Percentiles rank a stretch among this genome's conserved stretches.
These are phyloP conservation scores for Lentinus brumalis DNA, from an alignment of 768 basidiomycete species.

Conservation along the genomic window DNA sequence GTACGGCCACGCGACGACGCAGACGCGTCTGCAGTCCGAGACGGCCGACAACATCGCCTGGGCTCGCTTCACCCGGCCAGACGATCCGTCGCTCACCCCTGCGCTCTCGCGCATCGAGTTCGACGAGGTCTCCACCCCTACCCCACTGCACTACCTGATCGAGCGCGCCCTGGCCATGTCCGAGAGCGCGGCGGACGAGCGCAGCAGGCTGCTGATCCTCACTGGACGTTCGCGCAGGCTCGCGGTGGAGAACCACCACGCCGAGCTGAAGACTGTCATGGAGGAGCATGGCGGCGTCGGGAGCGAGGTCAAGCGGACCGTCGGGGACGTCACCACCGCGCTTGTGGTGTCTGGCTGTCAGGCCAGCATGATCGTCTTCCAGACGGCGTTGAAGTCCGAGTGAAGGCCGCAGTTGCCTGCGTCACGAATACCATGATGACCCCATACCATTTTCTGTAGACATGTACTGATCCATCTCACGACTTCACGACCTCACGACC, in stretches of 20 bases:
- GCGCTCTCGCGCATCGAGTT: slow-evolving; percentile 67
- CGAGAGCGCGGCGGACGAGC: slow-evolving; percentile 14
- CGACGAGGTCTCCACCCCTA: slow-evolving; percentile 51
- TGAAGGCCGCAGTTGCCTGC: not conserved
- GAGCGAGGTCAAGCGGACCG: slow-evolving; percentile 72
- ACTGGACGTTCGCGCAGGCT: slow-evolving; percentile 76
- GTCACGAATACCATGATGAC: not conserved
- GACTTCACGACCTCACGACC: too few species aligned
- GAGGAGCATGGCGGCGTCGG: slow-evolving; percentile 56
- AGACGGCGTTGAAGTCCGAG: slow-evolving; percentile 40
- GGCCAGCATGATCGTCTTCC: slow-evolving; percentile 67
- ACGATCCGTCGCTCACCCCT: slow-evolving; percentile 20
- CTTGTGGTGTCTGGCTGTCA: slow-evolving; percentile 65
- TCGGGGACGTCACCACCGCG: slow-evolving; percentile 83
- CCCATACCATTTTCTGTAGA: not conserved
- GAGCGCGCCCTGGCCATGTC: slow-evolving; percentile 39
- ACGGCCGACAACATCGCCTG: slow-evolving; percentile 84
- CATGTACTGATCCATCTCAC: not conserved
- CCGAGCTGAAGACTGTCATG: slow-evolving; percentile 69
- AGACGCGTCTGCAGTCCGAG: slow-evolving; percentile 72
- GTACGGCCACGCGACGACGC: slow-evolving; percentile 64
- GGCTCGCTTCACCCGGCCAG: slow-evolving; percentile 54
- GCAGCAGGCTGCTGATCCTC: slow-evolving; percentile 54
- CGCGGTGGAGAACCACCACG: slow-evolving; percentile 68
- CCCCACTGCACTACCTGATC: slow-evolving; percentile 59